phyloP scores from a whole-genome alignment of 2,329 filamentous ascomycete species.

The Pseudogymnoascus sp. region DNA sequence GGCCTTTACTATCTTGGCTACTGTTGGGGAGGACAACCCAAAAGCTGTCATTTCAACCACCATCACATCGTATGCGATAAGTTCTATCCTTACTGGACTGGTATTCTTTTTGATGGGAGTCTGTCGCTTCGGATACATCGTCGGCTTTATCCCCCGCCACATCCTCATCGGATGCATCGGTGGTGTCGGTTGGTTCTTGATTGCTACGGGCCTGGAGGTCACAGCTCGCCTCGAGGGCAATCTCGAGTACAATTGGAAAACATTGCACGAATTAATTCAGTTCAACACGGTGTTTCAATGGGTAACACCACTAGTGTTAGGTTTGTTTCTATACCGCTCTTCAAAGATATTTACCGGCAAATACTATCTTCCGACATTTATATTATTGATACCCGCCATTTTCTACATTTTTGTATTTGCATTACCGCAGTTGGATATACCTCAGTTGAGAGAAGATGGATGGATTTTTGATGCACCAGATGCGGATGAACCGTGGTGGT shows the following conservation, averaged over 20 bases:
- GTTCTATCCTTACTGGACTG: slow-evolving; percentile 79
- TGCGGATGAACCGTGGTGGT: slow-evolving; percentile 85
- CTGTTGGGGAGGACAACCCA: slow-evolving; percentile 70
- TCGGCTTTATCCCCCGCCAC: slow-evolving; percentile 93
- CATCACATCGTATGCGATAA: slow-evolving; percentile 82
- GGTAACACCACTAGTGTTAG: slow-evolving; percentile 68
- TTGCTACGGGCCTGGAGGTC: slow-evolving; percentile 87
- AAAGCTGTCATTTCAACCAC: slow-evolving; percentile 89
- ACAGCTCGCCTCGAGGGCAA: slow-evolving; percentile 81
- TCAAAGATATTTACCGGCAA: slow-evolving; percentile 72
- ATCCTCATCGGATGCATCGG: slow-evolving; percentile 97
- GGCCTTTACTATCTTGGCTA: slow-evolving; percentile 75
- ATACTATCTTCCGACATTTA: slow-evolving; percentile 79
- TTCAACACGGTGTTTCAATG: slow-evolving; percentile 72
- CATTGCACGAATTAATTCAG: slow-evolving; percentile 64
- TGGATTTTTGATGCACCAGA: slow-evolving; percentile 91
- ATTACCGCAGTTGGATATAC: slow-evolving; percentile 58
- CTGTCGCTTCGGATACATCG: slow-evolving; percentile 80
- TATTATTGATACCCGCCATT: slow-evolving; percentile 64
- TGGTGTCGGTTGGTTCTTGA: slow-evolving; percentile 89
- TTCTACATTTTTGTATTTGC: slow-evolving; percentile 72
- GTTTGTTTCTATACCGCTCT: slow-evolving; percentile 65
- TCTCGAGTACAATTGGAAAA: slow-evolving; percentile 70
- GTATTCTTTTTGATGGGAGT: slow-evolving; percentile 88
- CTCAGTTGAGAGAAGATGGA: slow-evolving; percentile 59